phyloP scores from a whole-genome alignment of 495 filamentous ascomycete genomes.

The Gamarada debralockiae region DNA sequence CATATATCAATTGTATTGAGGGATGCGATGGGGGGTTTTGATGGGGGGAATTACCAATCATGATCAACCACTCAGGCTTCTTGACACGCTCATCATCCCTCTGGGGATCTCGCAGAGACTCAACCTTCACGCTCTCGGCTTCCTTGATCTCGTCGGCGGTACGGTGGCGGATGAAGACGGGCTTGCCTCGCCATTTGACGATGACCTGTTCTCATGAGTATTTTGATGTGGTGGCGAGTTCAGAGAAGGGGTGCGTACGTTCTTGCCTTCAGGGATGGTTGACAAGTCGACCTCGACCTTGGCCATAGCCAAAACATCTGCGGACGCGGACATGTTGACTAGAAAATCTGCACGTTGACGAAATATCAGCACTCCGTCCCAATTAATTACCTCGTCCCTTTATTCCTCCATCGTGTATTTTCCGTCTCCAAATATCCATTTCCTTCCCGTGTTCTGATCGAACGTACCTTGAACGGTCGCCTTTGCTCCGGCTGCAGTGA shows the following conservation, averaged over 20 bases:
- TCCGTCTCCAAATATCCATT: neutral
- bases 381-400: conserved; percentile 11
- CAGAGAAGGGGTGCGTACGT: conserved; percentile 68
- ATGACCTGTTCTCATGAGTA: conserved; percentile 61
- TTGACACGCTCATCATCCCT: conserved; percentile 88
- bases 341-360: conserved; percentile 70
- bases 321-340: conserved; percentile 99
- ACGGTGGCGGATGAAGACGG: conserved; percentile 99
- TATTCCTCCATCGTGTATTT: conserved; percentile 5
- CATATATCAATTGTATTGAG: neutral
- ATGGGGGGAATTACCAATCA: conserved; percentile 68
- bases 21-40: neutral
- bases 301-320: conserved; percentile 97
- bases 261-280: conserved; percentile 97
- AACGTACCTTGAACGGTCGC: conserved; percentile 88
- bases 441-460: conserved; percentile 2
- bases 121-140: conserved; percentile 73
- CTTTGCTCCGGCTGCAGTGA: conserved; percentile 91
- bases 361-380: conserved; percentile 12
- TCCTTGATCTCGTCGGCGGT: conserved; percentile 82
- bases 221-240: neutral
- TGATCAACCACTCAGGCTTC: conserved; percentile 98
- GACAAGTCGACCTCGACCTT: conserved; percentile 97
- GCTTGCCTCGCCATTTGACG: conserved; percentile 99
- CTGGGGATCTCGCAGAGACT: conserved; percentile 84